Conservation (phyloP, 2,329 filamentous ascomycete species). For the Aureobasidium sp. region DNA sequence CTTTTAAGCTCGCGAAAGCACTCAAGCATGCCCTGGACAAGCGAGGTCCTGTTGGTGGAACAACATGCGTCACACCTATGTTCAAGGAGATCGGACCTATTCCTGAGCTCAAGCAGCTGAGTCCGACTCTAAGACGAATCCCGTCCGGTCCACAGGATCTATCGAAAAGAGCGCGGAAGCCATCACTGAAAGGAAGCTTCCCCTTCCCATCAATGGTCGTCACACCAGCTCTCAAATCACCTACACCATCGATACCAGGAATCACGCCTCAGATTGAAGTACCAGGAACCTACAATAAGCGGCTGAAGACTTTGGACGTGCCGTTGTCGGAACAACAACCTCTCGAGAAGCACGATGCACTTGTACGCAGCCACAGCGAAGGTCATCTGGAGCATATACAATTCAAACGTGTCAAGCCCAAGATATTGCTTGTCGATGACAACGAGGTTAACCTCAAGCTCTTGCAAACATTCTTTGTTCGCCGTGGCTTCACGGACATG, state of each 20-base stretch:
- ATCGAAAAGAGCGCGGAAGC: background rate
- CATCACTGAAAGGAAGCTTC: background rate
- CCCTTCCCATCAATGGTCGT: background rate
- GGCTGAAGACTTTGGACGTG: background rate
- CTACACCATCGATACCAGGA: background rate
- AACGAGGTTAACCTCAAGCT: conserved; percentile 21
- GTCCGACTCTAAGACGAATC: background rate
- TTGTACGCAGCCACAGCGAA: background rate
- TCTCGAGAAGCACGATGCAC: background rate
- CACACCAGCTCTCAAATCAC: background rate
- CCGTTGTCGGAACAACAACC: background rate
- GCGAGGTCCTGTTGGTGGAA: background rate
- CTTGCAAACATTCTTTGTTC: conserved; percentile 14
- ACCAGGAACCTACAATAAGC: background rate
- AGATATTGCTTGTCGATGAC: conserved; percentile 21
- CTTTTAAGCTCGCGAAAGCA: conserved; percentile 27
- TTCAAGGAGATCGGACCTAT: background rate
- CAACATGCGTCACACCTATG: background rate
- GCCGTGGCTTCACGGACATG: conserved; percentile 5
- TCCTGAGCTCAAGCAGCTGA: background rate
- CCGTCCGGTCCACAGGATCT: background rate
- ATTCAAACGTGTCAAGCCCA: background rate
- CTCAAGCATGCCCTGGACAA: conserved; percentile 8
- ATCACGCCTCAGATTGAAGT: background rate
- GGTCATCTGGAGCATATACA: background rate